A percentile compares a stretch with the other conserved stretches of the same genome.
These are phyloP conservation scores for Shiraia bambusicola DNA, from an alignment of 2,329 filamentous ascomycete species.

Conservation along the genomic window DNA sequence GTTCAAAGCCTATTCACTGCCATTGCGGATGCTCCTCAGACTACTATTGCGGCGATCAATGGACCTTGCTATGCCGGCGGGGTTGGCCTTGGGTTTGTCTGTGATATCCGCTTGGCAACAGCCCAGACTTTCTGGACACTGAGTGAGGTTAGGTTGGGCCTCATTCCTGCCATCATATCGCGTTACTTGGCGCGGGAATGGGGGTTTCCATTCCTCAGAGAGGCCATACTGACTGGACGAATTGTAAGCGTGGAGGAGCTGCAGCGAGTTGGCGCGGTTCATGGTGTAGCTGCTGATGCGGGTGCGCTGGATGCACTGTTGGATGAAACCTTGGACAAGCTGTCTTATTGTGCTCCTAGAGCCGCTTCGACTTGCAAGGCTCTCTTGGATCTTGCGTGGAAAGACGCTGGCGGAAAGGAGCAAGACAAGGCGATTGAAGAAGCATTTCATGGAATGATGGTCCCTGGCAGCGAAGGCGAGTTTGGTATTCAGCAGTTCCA, in stretches of 20 bases:
- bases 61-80: conserved; percentile 50
- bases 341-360: conserved; percentile 10
- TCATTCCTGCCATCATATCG: conserved; percentile 45
- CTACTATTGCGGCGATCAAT: conserved; percentile 47
- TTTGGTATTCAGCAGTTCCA: conserved; percentile 11
- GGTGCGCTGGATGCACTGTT: conserved; percentile 16
- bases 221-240: conserved; percentile 39
- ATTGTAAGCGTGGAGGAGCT: conserved; percentile 31
- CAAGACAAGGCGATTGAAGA: conserved; percentile 4
- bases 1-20: conserved; percentile 39
- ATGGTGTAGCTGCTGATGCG: conserved; percentile 14
- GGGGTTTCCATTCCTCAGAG: conserved; percentile 41
- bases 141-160: conserved; percentile 46
- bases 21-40: conserved; percentile 46
- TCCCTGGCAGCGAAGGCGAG: conserved; percentile 1
- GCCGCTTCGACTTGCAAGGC: conserved; percentile 3
- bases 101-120: conserved; percentile 42
- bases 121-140: conserved; percentile 31
- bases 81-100: conserved; percentile 48
- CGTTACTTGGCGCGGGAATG: conserved; percentile 46
- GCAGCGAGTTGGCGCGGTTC: conserved; percentile 22
- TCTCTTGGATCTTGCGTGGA: too few relatives aligned
- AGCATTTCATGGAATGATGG: conserved; percentile 14
- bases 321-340: conserved; percentile 23
- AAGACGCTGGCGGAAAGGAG: not conserved